These are phyloP conservation scores for Vigna mungo DNA, from an alignment of 306 rosid genomes.

Conservation along the genomic window DNA sequence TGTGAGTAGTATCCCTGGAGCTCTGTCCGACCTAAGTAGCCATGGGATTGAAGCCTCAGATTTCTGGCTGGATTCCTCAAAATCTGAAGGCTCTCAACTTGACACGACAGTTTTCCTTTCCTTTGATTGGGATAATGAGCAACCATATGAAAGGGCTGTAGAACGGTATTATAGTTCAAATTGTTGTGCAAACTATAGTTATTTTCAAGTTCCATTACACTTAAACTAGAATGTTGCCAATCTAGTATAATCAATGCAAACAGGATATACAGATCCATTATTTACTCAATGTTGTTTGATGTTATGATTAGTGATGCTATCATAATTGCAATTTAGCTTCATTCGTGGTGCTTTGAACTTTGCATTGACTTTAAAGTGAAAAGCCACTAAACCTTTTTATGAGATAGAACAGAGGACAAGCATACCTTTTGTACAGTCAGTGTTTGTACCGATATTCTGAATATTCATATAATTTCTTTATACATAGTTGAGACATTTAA, in stretches of 20 bases:
- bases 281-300: slow-evolving; percentile 29
- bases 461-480: not conserved
- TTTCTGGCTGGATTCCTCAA: slow-evolving; percentile 68
- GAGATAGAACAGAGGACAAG: not conserved
- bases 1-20: slow-evolving; percentile 62
- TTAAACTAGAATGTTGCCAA: slow-evolving; percentile 41
- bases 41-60: slow-evolving; percentile 63
- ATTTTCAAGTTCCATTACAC: slow-evolving; percentile 10
- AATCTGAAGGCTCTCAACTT: slow-evolving; percentile 71
- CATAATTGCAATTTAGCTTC: slow-evolving; percentile 36
- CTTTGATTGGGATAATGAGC: slow-evolving; percentile 97
- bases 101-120: slow-evolving; percentile 87
- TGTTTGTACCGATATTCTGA: slow-evolving; percentile 1
- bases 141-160: slow-evolving; percentile 88
- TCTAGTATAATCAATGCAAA: slow-evolving; percentile 24
- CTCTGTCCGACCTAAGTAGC: slow-evolving; percentile 60
- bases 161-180: slow-evolving; percentile 69
- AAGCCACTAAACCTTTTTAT: slow-evolving; percentile 22
- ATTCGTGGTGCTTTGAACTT: slow-evolving; percentile 19
- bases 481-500: slow-evolving; percentile 20
- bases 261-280: slow-evolving; percentile 22
- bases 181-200: slow-evolving; percentile 19
- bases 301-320: slow-evolving; percentile 10
- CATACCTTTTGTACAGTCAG: slow-evolving; percentile 13
- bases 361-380: slow-evolving; percentile 30